Evolutionary conservation across 2,329 filamentous ascomycete species (phyloP).

Genomic region (Cadophora malorum): DNA sequence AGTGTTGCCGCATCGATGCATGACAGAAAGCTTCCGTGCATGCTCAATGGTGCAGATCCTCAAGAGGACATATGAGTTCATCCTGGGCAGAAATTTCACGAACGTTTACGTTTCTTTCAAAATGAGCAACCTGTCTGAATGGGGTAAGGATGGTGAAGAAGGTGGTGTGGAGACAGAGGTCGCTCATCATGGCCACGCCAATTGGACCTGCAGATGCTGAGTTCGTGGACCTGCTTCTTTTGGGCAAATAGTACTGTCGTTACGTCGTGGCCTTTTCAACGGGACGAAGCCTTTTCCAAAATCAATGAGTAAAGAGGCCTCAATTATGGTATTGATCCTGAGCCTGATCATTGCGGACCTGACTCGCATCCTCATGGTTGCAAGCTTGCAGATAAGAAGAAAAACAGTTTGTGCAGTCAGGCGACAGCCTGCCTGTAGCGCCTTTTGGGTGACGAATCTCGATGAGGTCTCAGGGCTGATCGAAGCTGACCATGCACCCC

Average conservation of each 20-base stretch:
- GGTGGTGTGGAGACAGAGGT: background rate
- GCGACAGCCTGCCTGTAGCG: background rate
- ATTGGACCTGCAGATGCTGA: background rate
- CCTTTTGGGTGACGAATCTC: constrained; percentile 7
- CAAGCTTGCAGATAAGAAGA: constrained; percentile 5
- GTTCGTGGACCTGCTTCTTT: background rate
- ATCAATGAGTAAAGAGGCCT: background rate
- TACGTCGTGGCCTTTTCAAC: background rate
- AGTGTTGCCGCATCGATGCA: constrained; percentile 2
- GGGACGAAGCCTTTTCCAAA: background rate
- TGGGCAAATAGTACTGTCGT: background rate
- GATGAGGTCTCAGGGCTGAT: background rate
- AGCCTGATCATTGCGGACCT: background rate
- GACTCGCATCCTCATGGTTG: background rate
- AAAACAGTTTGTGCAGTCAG: background rate
- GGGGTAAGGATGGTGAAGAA: background rate
- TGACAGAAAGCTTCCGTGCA: constrained; percentile 1
- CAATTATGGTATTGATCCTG: too few relatives aligned
- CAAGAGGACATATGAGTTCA: background rate
- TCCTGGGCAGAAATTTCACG: background rate
- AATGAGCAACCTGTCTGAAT: too few relatives aligned
- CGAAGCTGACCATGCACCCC: background rate
- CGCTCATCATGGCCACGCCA: background rate
- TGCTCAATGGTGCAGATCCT: background rate
- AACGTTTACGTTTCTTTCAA: background rate